Evolutionary conservation across 1,139 yeast genomes (phyloP), one percentile per base, ranked within the genome.

Genomic region (Protomyces inouyei): DNA sequence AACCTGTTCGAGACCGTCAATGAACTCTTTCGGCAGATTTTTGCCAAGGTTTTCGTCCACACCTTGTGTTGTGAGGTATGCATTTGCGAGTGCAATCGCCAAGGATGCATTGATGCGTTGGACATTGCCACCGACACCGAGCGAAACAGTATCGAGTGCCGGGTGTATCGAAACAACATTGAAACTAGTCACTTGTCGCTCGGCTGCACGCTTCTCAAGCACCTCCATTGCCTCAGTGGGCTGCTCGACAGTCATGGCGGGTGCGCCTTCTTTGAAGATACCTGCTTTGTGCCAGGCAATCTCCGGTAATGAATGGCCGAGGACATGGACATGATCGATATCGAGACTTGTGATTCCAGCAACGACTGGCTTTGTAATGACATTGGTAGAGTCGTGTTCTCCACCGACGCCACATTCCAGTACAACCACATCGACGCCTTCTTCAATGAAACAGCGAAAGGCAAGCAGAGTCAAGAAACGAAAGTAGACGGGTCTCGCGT

Each of bases 331-430:
- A 74, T 95, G 99, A 74, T 95, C 99, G 52, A 95, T 87, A 0
- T 98, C 98, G 68, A 95, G 78, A 9, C 93, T 83, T 3, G 95
- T 79, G 21, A 95, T 87, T 48, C 96, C 98, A 45, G 96, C 86
- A 0, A 85, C 95, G 0, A 90, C 83, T 10, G 98, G 98, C 53
- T 79, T 77, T 45, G 81, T 84, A 59, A 95, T 83, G 12, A 95
- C 83, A 73, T 95, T 95, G 10, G 99, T 95, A 12, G 97, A 89
- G 75, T 95, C 99, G 73, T 85, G 89, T 72, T 89, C 95, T 10
- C 99, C 99, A 36, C 99, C 99, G 61, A 95, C 96, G 16, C 99
- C 99, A 32, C 95, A 98, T 74, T 95, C 99, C 72, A 89, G 90
- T 55, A 95, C 87, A 12, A 98, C 98, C 18, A 96, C 84, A 71